Evolutionary conservation across 2,329 filamentous ascomycete species (phyloP).

Genomic region (Zymoseptoria passerinii): DNA sequence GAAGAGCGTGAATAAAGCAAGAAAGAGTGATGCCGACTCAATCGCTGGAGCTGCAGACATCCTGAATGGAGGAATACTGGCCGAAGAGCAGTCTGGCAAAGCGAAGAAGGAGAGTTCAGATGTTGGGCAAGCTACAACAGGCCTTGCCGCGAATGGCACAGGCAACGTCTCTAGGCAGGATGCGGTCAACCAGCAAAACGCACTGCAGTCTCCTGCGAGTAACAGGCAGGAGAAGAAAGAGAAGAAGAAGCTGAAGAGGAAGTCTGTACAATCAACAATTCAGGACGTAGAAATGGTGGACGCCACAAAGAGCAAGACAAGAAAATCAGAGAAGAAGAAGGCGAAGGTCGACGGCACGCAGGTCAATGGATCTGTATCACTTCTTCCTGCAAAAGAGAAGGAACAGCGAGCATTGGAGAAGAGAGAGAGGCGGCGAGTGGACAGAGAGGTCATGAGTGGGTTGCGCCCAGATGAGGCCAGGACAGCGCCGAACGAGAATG

Average conservation of each 20-base stretch:
- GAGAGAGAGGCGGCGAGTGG: constrained; percentile 14
- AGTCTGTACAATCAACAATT: background rate
- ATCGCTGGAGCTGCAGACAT: background rate
- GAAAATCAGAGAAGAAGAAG: background rate
- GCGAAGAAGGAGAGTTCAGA: background rate
- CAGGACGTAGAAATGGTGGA: background rate
- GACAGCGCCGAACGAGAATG: constrained; percentile 12
- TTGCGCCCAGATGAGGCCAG: constrained; percentile 8
- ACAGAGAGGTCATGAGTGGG: constrained; percentile 8
- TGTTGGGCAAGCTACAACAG: background rate
- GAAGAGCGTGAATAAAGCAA: background rate
- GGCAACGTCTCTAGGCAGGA: background rate
- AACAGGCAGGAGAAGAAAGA: constrained; percentile 4
- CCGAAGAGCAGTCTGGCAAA: background rate
- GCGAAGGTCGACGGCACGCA: background rate
- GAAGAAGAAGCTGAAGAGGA: constrained; percentile 6
- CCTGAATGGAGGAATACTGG: constrained; percentile 1
- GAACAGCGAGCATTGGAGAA: constrained; percentile 15
- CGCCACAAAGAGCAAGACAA: background rate
- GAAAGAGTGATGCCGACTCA: background rate
- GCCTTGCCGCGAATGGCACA: background rate
- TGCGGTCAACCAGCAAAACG: background rate
- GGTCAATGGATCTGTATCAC: background rate
- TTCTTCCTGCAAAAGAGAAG: background rate
- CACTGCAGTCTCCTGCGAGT: background rate